Evolutionary conservation across 2,329 filamentous ascomycete genomes (phyloP), one percentile per base, ranked within the genome.

Genomic region (Conoideocrella luteorostrata): DNA sequence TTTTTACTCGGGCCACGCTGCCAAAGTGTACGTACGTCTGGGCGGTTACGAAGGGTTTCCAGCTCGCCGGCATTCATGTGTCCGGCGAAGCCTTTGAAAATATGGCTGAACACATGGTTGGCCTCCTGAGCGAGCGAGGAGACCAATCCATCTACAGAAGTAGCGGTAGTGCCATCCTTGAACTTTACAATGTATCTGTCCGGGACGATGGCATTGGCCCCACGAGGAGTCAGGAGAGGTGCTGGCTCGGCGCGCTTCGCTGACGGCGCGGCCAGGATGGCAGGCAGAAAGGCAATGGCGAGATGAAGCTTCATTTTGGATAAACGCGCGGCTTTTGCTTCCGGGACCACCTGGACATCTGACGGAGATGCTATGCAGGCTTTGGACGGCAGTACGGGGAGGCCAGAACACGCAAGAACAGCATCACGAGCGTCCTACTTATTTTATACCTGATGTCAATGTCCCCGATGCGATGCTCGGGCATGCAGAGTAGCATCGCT

Each of bases 141-240:
- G 28, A 59, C 39, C 21, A 44, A 44, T 12, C 21, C 35, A 6
- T 51, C 52, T 20, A 50, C 33, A 2, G 48, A 24, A 20, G 47
- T 45, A 3, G 46, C 32, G 7, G 43, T 35, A 26, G 50, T 49
- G 13, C 41, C 46, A 15, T 49, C 47, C 37, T 52, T 53, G 45
- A 57, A 56, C 43, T 56, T 59, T 44, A 61, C 56, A 49, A 61
- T 61, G 46, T 59, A 61, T 43, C 54, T 54, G 49, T 52, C 48
- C 18, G 52, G 38, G n/a, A 60, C 51, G 39, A 56, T 33, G 17
- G 29, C 9, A 18, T 42, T 38, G 23, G 32, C 41, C n/a, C 46
- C 49, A 3, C 43, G 41, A 11, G 55, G 52, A 21, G 28, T 33
- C 40, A 55, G 39, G 17, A 61, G 45, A 13, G 58, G 56, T 12